Conservation (phyloP, 2,329 filamentous ascomycete species). For the Periconia sp. region DNA sequence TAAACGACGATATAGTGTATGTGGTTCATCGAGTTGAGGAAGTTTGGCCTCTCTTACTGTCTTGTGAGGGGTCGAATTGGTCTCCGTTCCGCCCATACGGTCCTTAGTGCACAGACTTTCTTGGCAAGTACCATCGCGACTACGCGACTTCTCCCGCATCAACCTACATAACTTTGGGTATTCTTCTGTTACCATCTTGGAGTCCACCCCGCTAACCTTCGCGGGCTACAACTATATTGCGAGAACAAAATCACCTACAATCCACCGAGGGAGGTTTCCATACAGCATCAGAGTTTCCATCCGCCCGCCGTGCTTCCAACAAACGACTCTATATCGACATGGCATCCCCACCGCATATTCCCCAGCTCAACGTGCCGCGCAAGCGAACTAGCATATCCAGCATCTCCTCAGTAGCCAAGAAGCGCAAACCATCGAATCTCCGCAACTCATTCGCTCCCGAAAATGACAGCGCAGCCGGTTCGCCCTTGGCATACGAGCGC, state of each 20-base stretch:
- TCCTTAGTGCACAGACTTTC: not conserved
- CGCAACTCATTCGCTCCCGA: constrained; percentile 80
- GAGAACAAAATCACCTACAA: not conserved
- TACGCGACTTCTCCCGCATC: not conserved
- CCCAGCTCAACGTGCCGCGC: constrained; percentile 58
- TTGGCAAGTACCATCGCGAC: constrained; percentile 11
- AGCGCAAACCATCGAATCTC: constrained; percentile 72
- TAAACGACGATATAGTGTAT: no score
- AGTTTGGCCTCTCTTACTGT: no score
- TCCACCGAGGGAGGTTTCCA: not conserved
- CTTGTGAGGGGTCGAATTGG: no score
- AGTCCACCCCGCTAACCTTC: no score
- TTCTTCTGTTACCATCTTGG: not conserved
- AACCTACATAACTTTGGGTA: not conserved
- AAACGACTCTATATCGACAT: constrained; percentile 46
- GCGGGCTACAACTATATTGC: no score
- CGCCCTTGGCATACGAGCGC: constrained; percentile 59
- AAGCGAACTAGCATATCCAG: constrained; percentile 63
- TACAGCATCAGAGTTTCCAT: not conserved
- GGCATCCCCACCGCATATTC: constrained; percentile 60
- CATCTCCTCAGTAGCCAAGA: constrained; percentile 56
- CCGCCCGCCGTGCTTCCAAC: not conserved
- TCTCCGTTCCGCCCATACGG: not conserved
- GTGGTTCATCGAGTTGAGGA: no score
- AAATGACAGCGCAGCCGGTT: constrained; percentile 46